Evolutionary conservation across 139 green algal species (phyloP), one percentile per base, ranked within the genome.

Genomic region (Limnomonas spitsbergensis): DNA sequence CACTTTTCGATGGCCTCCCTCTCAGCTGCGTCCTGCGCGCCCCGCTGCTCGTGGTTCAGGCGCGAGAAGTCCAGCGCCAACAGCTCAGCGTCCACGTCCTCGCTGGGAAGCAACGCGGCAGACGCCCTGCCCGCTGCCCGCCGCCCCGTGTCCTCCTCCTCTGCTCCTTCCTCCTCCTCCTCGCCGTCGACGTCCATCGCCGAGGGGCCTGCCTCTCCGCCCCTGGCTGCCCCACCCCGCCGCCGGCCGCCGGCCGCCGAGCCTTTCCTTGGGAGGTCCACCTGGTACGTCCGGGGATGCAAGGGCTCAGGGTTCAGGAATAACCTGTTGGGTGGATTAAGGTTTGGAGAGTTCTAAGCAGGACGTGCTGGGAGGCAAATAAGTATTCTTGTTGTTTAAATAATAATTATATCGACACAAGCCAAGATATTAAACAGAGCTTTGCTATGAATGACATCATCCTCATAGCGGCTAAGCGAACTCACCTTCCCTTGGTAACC

Each of bases 131-230:
- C 34, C 69, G 29, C 69, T 56, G 69, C 35, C 39, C 27, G 20
- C 38, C 37, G 14, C 38, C 61, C 75, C 26, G n/a, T n/a, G 29
- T 56, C 56, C 75, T 27, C 34, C 35, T 36, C 53, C 4, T 72
- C 66, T n/a, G 31, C 37, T 31, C 61, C 75, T 7, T 3, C 39
- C 38, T 56, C 56, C 75, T 27, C 34, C 35, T 36, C 53, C 4
- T 72, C 66, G 69, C 73, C 75, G 35, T 82, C 78, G 36, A 69
- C 69, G 2, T 78, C 78, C 69, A 76, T 67, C 3, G 53, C 71
- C 36, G 26, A 68, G n/a, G 42, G n/a, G 29, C 32, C 71, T 67
- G 26, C 29, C 69, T 1, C n/a, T 52, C 34, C 32, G 40, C 37
- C 73, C 77, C 38, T 66, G 40, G 20, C 35, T 24, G 1, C 3